Conservation (phyloP, 169 alveolate species). For the Cytauxzoon felis region DNA sequence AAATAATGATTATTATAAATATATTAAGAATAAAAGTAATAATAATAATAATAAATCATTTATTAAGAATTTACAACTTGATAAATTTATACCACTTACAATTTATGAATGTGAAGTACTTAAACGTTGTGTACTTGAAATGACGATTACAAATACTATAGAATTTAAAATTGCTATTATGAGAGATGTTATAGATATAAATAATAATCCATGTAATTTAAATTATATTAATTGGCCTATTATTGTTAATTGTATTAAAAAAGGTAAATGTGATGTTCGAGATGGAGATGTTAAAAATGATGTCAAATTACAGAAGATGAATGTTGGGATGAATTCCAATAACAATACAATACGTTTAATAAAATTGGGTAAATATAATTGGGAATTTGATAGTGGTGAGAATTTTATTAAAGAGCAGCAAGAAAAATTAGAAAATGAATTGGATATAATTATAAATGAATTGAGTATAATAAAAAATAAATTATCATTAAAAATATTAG, state of each 20-base stretch:
- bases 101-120: slow-evolving; percentile 35
- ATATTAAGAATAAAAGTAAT: not conserved
- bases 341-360: slow-evolving; percentile 11
- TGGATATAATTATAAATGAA: slow-evolving; percentile 6
- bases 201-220: not conserved
- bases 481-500: slow-evolving; percentile 25
- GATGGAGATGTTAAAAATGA: not conserved
- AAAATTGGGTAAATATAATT: slow-evolving; percentile 18
- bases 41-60: slow-evolving; percentile 1
- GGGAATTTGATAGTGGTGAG: slow-evolving; percentile 22
- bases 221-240: slow-evolving; percentile 11
- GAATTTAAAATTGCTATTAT: not conserved
- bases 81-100: slow-evolving; percentile 6
- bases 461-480: slow-evolving; percentile 22
- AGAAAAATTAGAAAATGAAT: slow-evolving; percentile 32
- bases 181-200: not conserved
- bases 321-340: not conserved
- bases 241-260: slow-evolving; percentile 1
- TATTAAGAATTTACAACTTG: slow-evolving; percentile 18
- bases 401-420: slow-evolving; percentile 34
- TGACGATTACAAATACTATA: slow-evolving; percentile 24
- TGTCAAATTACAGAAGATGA: not conserved
- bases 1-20: not conserved
- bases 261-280: not conserved
- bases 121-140: slow-evolving; percentile 24